phyloP scores from a whole-genome alignment of 164 flowering plant genomes.

The Taxillus chinensis region DNA sequence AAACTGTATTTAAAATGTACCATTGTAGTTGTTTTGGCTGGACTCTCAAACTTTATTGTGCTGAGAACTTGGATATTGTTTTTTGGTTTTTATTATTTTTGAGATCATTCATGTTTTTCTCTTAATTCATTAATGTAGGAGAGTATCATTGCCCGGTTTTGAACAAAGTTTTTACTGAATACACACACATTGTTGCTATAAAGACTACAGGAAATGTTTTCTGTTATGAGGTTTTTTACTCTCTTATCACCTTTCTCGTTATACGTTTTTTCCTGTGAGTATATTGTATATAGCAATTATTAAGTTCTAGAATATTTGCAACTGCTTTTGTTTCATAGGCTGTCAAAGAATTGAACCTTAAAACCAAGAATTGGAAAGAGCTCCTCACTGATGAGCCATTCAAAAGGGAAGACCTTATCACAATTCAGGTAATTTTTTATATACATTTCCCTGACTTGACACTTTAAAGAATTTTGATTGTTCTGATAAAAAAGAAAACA shows the following conservation, averaged over 20 bases:
- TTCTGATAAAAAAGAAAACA: no score
- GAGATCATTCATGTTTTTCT: not conserved
- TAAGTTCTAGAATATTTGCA: not conserved
- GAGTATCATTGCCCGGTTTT: slow-evolving; percentile 93
- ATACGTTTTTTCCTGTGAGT: not conserved
- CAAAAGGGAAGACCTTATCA: slow-evolving; percentile 67
- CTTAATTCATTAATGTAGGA: slow-evolving; percentile 32
- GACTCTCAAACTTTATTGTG: no score
- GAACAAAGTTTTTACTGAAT: slow-evolving; percentile 94
- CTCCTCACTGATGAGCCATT: slow-evolving; percentile 94
- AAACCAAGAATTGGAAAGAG: slow-evolving; percentile 97
- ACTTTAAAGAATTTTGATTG: not conserved
- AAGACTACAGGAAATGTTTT: slow-evolving; percentile 95
- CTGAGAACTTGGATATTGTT: no score
- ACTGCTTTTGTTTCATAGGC: slow-evolving; percentile 39
- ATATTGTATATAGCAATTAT: not conserved
- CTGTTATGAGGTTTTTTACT: slow-evolving; percentile 71
- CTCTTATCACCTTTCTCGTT: not conserved
- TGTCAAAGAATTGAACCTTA: slow-evolving; percentile 79
- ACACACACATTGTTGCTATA: slow-evolving; percentile 91
- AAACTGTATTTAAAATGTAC: no score
- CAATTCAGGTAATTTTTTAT: slow-evolving; percentile 63
- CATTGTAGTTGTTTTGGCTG: no score
- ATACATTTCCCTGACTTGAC: slow-evolving; percentile 2
- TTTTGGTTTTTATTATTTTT: no score